Conservation (phyloP, 2,329 filamentous ascomycete species). For the Hypoxylon sp. region DNA sequence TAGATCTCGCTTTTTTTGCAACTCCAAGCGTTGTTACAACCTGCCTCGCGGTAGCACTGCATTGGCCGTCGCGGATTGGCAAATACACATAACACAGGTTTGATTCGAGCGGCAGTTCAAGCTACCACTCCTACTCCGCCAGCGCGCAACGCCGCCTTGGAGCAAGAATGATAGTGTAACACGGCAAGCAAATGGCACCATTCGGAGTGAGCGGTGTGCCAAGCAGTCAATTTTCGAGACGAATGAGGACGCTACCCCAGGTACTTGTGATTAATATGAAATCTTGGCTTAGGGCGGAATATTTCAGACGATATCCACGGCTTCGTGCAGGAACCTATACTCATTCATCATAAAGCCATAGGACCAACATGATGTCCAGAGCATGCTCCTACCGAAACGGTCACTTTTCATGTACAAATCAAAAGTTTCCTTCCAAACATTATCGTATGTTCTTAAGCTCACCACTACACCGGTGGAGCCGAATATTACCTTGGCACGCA, state of each 20-base stretch:
- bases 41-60: conserved; percentile 2
- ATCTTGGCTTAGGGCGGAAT: neutral
- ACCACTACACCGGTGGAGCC: neutral
- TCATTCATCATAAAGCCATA: no score
- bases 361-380: neutral
- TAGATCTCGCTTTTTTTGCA: neutral
- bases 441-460: neutral
- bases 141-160: neutral
- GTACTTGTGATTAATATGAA: neutral
- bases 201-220: neutral
- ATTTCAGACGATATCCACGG: neutral
- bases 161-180: conserved; percentile 18
- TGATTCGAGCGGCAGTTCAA: neutral
- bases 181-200: conserved; percentile 5
- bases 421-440: neutral
- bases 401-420: neutral
- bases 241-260: neutral
- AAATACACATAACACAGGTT: conserved; percentile 3
- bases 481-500: conserved; percentile 17
- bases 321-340: no score
- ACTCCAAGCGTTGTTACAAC: neutral
- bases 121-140: conserved; percentile 1
- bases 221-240: neutral
- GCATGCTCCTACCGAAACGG: neutral
- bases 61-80: neutral